A percentile compares a stretch with the other conserved stretches of the same genome.
These are phyloP conservation scores for Capsicum rhomboideum DNA, from an alignment of 257 asterid species.

Conservation along the genomic window DNA sequence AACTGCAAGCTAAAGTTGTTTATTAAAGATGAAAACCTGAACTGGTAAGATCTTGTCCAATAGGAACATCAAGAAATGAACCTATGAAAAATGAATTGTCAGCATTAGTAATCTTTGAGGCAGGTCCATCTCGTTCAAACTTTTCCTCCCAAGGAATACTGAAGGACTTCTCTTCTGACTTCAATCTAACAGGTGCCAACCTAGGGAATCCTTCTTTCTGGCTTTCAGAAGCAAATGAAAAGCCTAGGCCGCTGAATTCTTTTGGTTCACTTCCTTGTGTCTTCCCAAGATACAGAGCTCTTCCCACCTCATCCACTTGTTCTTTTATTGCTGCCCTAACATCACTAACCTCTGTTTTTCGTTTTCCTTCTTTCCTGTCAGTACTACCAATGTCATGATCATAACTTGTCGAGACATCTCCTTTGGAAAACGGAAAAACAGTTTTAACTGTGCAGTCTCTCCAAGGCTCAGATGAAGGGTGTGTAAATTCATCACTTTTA, in stretches of 20 bases:
- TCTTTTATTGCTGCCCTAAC: conserved; percentile 62
- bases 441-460: conserved; percentile 69
- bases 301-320: conserved; percentile 86
- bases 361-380: conserved; percentile 55
- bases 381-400: conserved; percentile 23
- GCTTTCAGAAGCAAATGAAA: conserved; percentile 46
- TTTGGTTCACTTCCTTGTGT: conserved; percentile 46
- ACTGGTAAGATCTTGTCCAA: conserved; percentile 77
- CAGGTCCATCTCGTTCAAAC: conserved; percentile 60
- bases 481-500: conserved; percentile 32
- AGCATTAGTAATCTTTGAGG: conserved; percentile 43
- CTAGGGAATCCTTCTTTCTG: conserved; percentile 90
- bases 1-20: neutral
- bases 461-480: conserved; percentile 39
- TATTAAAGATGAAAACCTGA: conserved; percentile 45
- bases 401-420: conserved; percentile 56
- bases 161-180: conserved; percentile 76
- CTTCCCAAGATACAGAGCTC: conserved; percentile 67
- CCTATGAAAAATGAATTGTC: conserved; percentile 79
- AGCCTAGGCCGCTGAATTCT: conserved; percentile 41
- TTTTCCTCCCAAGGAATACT: conserved; percentile 85
- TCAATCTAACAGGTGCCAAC: conserved; percentile 81
- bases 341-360: conserved; percentile 42
- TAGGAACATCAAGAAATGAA: conserved; percentile 88
- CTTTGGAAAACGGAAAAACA: conserved; percentile 51